Evolutionary conservation across 176 grass and related monocot genomes (phyloP).

Genomic region (Otatea glauca): DNA sequence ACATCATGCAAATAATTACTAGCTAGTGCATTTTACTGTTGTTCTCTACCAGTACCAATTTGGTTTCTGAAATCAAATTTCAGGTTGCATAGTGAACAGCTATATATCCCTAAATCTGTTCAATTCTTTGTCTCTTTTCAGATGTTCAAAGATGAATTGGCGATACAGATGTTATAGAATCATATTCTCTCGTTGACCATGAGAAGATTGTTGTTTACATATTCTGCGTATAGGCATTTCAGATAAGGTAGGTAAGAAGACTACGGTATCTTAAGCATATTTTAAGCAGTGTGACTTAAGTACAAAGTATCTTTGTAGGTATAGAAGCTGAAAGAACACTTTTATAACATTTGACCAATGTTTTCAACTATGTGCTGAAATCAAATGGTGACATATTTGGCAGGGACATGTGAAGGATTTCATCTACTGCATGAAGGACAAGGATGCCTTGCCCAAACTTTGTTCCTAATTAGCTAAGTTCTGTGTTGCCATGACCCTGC

Average conservation of each 20-base stretch:
- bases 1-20: background rate
- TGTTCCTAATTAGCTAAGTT: no score
- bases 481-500: conserved; percentile 35
- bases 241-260: conserved; percentile 30
- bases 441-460: conserved; percentile 25
- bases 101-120: background rate
- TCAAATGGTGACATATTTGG: conserved; percentile 37
- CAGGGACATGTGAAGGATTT: conserved; percentile 32
- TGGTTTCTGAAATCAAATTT: background rate
- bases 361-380: conserved; percentile 49
- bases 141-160: conserved; percentile 3
- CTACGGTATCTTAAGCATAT: conserved; percentile 39
- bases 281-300: conserved; percentile 19
- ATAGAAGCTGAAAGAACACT: conserved; percentile 35
- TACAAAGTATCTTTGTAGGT: conserved; percentile 39
- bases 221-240: conserved; percentile 25
- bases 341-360: conserved; percentile 46
- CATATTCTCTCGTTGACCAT: conserved; percentile 17
- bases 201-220: conserved; percentile 24
- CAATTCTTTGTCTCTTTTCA: background rate
- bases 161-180: background rate
- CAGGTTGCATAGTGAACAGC: background rate
- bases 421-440: conserved; percentile 51
- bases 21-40: background rate
- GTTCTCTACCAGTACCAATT: background rate